Evolutionary conservation across 140 eudicot species (phyloP).

Genomic region (Anethum foeniculum): DNA sequence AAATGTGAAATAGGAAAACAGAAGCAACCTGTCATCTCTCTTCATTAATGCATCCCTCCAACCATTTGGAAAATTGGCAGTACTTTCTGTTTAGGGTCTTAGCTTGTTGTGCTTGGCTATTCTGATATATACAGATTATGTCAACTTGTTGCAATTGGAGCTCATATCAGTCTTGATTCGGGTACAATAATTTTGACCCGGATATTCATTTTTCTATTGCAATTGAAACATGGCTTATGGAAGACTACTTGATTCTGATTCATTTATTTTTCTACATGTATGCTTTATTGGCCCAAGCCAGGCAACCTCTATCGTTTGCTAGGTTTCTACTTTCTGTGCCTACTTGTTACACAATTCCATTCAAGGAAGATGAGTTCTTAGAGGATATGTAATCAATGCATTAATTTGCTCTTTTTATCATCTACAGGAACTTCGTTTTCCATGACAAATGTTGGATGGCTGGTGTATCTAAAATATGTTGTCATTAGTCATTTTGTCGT

Average conservation of each 20-base stretch:
- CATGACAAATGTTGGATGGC: conserved; percentile 67
- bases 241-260: not conserved
- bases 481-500: not conserved
- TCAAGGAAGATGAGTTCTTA: not conserved
- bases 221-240: not conserved
- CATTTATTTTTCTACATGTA: not conserved
- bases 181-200: not conserved
- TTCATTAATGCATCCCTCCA: not conserved
- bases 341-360: not conserved
- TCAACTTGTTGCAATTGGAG: not conserved
- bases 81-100: not conserved
- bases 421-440: conserved; percentile 26
- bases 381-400: conserved; percentile 6
- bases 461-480: conserved; percentile 44
- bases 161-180: not conserved
- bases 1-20: not conserved
- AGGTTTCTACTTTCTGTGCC: too few relatives aligned
- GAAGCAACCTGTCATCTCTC: not conserved
- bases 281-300: not conserved
- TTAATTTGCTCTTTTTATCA: not conserved
- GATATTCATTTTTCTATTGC: not conserved
- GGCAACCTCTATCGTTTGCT: not conserved
- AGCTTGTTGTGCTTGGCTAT: not conserved
- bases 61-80: not conserved
- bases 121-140: not conserved